A percentile compares a stretch with the other conserved stretches of the same genome.
Conservation (phyloP, 805 yeast species). For the Pichia exigua region DNA sequence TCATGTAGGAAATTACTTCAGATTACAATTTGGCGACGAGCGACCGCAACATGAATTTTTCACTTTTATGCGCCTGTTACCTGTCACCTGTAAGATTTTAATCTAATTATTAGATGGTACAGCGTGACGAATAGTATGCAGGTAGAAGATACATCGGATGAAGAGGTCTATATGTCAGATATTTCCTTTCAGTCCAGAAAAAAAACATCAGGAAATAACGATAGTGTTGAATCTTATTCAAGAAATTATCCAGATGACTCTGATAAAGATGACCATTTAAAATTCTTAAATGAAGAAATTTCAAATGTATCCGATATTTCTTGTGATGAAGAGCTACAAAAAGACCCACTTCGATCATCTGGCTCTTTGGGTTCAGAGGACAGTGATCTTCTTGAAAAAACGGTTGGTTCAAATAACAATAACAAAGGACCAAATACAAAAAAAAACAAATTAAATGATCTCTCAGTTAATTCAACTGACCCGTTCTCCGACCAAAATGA, state of each 20-base stretch:
- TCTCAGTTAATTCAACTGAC: background rate
- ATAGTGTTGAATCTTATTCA: background rate
- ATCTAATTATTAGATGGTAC: background rate
- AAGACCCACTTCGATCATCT: too few species aligned
- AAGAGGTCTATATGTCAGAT: conserved; percentile 6
- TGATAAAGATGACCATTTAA: background rate
- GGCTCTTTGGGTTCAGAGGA: too few species aligned
- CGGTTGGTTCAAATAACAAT: background rate
- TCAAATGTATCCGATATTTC: background rate
- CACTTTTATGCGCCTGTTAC: background rate
- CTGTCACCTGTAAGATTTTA: background rate
- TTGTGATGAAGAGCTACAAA: background rate
- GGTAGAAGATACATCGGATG: background rate
- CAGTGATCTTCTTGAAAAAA: background rate
- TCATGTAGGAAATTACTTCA: background rate
- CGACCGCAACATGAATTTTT: background rate
- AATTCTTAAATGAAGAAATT: background rate
- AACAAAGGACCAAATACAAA: background rate
- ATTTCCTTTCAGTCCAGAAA: background rate
- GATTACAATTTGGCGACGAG: background rate
- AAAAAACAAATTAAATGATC: background rate
- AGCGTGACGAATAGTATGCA: background rate
- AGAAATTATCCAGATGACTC: background rate
- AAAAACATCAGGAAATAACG: background rate
- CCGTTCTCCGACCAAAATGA: background rate